Percentiles rank a stretch among this genome's conserved stretches.
phyloP scores from a whole-genome alignment of 2,329 filamentous ascomycete genomes.

The Beauveria sp. region DNA sequence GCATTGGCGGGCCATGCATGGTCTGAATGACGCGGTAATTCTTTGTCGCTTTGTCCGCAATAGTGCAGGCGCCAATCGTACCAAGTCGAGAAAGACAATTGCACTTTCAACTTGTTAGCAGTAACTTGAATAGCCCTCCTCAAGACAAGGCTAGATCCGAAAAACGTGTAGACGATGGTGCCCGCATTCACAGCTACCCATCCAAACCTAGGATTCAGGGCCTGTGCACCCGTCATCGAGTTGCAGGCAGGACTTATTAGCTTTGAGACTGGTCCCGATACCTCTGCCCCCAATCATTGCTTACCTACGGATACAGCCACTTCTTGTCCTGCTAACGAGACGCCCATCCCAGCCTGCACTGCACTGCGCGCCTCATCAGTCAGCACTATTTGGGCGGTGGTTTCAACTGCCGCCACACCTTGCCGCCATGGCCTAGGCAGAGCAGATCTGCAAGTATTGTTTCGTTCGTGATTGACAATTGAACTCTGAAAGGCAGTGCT shows the following conservation, averaged over 20 bases:
- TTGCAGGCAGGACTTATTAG: background rate
- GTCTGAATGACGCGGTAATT: no score
- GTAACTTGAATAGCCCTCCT: background rate
- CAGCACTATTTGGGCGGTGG: slow-evolving; percentile 7
- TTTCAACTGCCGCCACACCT: slow-evolving; percentile 3
- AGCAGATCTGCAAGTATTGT: background rate
- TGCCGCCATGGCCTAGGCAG: background rate
- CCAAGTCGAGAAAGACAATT: background rate
- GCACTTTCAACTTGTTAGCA: background rate
- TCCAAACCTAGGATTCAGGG: background rate
- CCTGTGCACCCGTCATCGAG: background rate
- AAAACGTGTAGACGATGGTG: no score
- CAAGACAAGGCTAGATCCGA: no score
- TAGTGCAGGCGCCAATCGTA: background rate
- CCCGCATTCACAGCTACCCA: background rate
- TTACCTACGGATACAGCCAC: background rate
- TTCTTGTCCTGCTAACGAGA: background rate
- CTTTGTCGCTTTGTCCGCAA: background rate
- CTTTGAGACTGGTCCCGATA: slow-evolving; percentile 4
- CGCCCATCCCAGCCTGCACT: background rate
- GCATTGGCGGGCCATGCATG: no score
- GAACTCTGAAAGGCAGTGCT: background rate
- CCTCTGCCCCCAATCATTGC: background rate
- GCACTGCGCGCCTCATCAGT: background rate
- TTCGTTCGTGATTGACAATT: background rate